Evolutionary conservation across 179 eudicot genomes (phyloP).

Genomic region (Silene noctiflora): DNA sequence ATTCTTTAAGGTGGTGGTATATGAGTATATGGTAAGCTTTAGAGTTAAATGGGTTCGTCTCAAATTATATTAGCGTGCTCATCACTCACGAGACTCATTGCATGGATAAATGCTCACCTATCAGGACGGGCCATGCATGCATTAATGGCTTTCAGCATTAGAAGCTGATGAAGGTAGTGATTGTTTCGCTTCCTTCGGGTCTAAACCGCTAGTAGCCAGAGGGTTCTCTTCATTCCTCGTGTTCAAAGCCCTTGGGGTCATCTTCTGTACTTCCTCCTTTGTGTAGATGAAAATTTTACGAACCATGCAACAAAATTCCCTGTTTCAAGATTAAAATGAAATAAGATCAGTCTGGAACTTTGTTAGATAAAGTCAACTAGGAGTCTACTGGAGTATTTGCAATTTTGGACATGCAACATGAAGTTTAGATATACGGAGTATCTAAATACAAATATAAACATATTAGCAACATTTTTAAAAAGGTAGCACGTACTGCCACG

Average conservation of each 20-base stretch:
- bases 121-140: slow-evolving; percentile 16
- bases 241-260: slow-evolving; percentile 61
- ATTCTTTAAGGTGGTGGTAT: too few species aligned
- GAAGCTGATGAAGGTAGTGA: slow-evolving; percentile 34
- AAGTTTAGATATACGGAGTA: neutral
- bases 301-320: slow-evolving; percentile 82
- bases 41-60: neutral
- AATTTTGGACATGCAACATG: neutral
- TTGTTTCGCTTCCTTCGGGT: slow-evolving; percentile 49
- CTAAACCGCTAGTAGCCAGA: slow-evolving; percentile 42
- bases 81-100: neutral
- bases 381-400: neutral
- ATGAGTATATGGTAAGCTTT: neutral
- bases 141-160: slow-evolving; percentile 33
- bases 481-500: slow-evolving; percentile 72
- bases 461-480: neutral
- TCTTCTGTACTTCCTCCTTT: slow-evolving; percentile 70
- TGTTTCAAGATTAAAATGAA: slow-evolving; percentile 25
- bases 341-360: neutral
- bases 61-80: neutral
- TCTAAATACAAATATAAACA: neutral
- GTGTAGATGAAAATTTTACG: slow-evolving; percentile 77
- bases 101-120: slow-evolving; percentile 23
- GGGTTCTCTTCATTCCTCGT: slow-evolving; percentile 55
- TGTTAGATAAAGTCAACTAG: too few species aligned